Evolutionary conservation across 2,329 filamentous ascomycete genomes (phyloP).

Genomic region (Colletotrichum chrysophilum): DNA sequence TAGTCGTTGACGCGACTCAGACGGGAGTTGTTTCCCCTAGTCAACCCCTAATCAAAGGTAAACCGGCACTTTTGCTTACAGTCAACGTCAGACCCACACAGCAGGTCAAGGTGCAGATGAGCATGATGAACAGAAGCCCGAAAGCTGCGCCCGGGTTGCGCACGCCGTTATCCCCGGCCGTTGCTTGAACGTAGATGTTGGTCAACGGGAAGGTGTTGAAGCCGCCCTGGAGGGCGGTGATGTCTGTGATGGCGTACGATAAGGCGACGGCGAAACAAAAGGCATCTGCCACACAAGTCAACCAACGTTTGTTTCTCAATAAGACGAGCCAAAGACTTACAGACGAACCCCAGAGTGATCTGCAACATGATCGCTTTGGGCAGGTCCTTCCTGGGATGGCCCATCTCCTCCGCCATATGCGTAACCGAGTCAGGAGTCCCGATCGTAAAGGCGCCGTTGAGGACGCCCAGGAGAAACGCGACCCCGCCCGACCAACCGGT

Average conservation of each 20-base stretch:
- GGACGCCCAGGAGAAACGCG: conserved; percentile 69
- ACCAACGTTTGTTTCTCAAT: neutral
- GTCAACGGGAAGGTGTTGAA: conserved; percentile 65
- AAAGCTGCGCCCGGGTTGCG: conserved; percentile 58
- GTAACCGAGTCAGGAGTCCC: conserved; percentile 69
- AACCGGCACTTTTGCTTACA: conserved; percentile 2
- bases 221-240: conserved; percentile 54
- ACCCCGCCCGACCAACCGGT: conserved; percentile 63
- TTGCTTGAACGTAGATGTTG: conserved; percentile 66
- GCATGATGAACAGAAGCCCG: conserved; percentile 62
- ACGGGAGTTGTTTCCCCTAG: neutral
- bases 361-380: conserved; percentile 57
- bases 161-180: conserved; percentile 44
- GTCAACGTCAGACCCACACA: conserved; percentile 58
- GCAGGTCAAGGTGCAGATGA: conserved; percentile 55
- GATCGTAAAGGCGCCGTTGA: conserved; percentile 71
- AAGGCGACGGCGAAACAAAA: conserved; percentile 56
- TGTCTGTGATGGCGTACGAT: conserved; percentile 61
- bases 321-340: conserved; percentile 38
- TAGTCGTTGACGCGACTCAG: neutral
- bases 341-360: conserved; percentile 48
- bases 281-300: conserved; percentile 43
- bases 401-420: conserved; percentile 67
- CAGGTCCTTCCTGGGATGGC: conserved; percentile 48
- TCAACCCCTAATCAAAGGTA: neutral